These are phyloP conservation scores for Cucumis hystrix DNA, from an alignment of 306 rosid species.

Conservation along the genomic window DNA sequence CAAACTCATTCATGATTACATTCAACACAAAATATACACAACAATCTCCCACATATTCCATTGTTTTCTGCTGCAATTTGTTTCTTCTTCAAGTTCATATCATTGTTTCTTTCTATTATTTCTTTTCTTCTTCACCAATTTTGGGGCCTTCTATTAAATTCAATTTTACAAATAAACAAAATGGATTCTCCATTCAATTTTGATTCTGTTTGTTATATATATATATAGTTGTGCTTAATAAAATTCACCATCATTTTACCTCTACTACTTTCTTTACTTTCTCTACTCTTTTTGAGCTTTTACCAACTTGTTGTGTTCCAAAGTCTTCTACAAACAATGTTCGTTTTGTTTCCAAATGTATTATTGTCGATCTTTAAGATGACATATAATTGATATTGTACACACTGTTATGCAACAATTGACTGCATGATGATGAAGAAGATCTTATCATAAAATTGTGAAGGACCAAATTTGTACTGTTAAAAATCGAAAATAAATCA, in stretches of 20 bases:
- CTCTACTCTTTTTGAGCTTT: background rate
- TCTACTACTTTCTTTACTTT: background rate
- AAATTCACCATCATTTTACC: background rate
- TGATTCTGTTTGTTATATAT: background rate
- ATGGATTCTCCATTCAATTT: constrained; percentile 25
- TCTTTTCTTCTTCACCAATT: constrained; percentile 15
- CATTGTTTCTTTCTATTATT: constrained; percentile 7
- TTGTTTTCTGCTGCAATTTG: background rate
- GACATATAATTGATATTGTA: too few relatives aligned
- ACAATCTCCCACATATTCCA: background rate
- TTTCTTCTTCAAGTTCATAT: background rate
- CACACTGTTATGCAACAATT: too few relatives aligned
- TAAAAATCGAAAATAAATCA: too few relatives aligned
- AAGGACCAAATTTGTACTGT: too few relatives aligned
- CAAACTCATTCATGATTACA: background rate
- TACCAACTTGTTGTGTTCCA: background rate
- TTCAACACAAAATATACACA: background rate
- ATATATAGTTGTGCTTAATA: background rate
- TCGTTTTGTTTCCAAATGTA: too few relatives aligned
- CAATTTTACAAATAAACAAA: constrained; percentile 18
- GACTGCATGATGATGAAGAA: too few relatives aligned
- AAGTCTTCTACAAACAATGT: too few relatives aligned
- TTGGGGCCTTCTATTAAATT: constrained; percentile 22
- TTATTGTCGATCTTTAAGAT: too few relatives aligned
- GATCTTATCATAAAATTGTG: background rate